phyloP scores from a whole-genome alignment of 306 rosid genomes.

The Trifolium pratense region DNA sequence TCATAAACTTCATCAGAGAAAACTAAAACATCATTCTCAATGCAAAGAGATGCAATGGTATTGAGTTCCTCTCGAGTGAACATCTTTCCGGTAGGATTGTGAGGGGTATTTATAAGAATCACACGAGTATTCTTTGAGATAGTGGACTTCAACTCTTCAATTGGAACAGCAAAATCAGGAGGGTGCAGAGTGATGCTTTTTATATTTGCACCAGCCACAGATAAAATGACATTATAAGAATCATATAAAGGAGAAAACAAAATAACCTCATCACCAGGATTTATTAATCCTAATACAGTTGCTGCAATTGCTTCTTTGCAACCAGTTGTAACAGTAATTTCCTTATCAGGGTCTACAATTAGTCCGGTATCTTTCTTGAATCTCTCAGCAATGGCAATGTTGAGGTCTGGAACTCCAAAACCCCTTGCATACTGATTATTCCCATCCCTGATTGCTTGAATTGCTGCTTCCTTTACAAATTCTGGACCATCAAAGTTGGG shows the following conservation, averaged over 20 bases:
- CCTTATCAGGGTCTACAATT: constrained; percentile 74
- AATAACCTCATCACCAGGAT: constrained; percentile 92
- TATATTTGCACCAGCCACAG: constrained; percentile 84
- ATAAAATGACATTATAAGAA: constrained; percentile 67
- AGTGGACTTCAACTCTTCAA: constrained; percentile 62
- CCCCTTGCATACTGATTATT: constrained; percentile 87
- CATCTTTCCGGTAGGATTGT: constrained; percentile 91
- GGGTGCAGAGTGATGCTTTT: constrained; percentile 65
- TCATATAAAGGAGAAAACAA: constrained; percentile 82
- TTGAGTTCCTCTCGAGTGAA: constrained; percentile 73
- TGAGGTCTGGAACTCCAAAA: constrained; percentile 73
- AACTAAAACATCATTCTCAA: constrained; percentile 81
- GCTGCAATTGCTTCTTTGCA: constrained; percentile 95
- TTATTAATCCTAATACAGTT: constrained; percentile 75
- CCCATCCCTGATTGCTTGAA: constrained; percentile 79
- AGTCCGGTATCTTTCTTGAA: constrained; percentile 79
- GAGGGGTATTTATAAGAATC: constrained; percentile 72
- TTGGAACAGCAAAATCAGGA: constrained; percentile 68
- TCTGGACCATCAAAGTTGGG: constrained; percentile 60
- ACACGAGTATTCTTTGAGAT: constrained; percentile 78
- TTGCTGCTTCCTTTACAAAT: constrained; percentile 69
- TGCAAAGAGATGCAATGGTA: constrained; percentile 81
- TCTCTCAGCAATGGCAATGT: constrained; percentile 74
- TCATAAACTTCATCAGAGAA: constrained; percentile 85
- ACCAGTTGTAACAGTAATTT: constrained; percentile 76